A percentile compares a stretch with the other conserved stretches of the same genome.
Conservation (phyloP, 1,284 basidiomycete genomes). For the Clitocybe nebularis region DNA sequence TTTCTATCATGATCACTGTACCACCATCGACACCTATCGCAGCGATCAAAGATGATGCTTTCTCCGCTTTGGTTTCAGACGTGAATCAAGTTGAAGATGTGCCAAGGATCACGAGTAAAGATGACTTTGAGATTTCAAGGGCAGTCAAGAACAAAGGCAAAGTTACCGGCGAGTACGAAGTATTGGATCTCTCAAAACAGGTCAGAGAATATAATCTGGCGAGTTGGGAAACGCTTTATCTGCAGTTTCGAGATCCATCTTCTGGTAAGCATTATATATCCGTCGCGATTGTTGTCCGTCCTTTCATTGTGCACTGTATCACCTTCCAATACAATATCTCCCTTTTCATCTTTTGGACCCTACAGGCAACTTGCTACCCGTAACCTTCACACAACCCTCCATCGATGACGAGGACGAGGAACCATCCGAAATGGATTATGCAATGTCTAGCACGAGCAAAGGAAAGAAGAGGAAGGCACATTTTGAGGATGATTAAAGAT, state of each 20-base stretch:
- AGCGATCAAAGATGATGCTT: slow-evolving; percentile 55
- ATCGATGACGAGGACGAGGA: slow-evolving; percentile 24
- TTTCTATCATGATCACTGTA: slow-evolving; percentile 58
- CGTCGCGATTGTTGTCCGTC: slow-evolving; percentile 5
- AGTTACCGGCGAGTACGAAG: slow-evolving; percentile 46
- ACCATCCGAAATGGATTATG: slow-evolving; percentile 17
- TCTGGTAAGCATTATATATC: slow-evolving; percentile 42
- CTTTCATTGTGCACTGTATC: slow-evolving; percentile 12
- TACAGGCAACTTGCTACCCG: slow-evolving; percentile 22
- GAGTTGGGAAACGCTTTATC: slow-evolving; percentile 63
- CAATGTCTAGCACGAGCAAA: slow-evolving; percentile 23
- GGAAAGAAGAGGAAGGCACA: slow-evolving; percentile 40
- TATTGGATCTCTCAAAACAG: slow-evolving; percentile 38
- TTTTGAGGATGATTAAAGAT: slow-evolving; percentile 18
- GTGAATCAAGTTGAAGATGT: slow-evolving; percentile 37
- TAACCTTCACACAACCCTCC: slow-evolving; percentile 23
- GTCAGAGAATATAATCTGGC: slow-evolving; percentile 45
- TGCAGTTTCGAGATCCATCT: slow-evolving; percentile 56
- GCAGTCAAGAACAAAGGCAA: slow-evolving; percentile 47
- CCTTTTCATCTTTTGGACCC: slow-evolving; percentile 8
- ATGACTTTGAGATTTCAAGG: slow-evolving; percentile 66
- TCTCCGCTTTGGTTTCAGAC: slow-evolving; percentile 54
- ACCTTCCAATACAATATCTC: slow-evolving; percentile 13
- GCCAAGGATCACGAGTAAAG: slow-evolving; percentile 37
- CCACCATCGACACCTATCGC: slow-evolving; percentile 50